A percentile compares a stretch with the other conserved stretches of the same genome.
Conservation (phyloP, 2,329 filamentous ascomycete genomes). For the Ophiocordyceps camponoti-floridani region DNA sequence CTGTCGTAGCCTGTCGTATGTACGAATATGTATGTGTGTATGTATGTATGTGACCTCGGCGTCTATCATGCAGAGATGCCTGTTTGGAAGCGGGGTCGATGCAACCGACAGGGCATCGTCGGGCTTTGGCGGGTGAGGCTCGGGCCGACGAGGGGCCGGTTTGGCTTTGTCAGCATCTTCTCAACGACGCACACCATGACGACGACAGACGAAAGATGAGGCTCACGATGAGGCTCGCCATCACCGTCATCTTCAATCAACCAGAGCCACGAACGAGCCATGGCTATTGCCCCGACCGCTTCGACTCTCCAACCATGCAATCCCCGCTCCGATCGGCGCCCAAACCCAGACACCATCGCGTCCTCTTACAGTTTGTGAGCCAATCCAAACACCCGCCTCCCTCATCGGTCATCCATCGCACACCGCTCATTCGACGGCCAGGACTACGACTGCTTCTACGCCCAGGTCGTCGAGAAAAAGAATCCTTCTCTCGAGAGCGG, state of each 20-base stretch:
- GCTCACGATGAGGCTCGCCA: not conserved
- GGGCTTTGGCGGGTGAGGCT: not conserved
- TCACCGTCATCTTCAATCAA: not conserved
- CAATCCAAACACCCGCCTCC: not conserved
- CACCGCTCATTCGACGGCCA: constrained; percentile 10
- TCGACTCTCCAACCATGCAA: constrained; percentile 2
- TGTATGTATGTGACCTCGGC: too few relatives aligned
- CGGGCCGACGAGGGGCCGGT: not conserved
- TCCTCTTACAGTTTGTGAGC: constrained; percentile 69
- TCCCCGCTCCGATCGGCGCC: constrained; percentile 9
- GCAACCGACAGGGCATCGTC: not conserved
- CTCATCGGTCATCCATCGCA: not conserved
- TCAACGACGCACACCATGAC: not conserved
- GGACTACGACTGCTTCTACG: constrained; percentile 90
- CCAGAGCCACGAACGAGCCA: not conserved
- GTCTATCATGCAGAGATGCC: constrained; percentile 10
- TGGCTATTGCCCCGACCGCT: not conserved
- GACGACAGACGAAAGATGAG: not conserved
- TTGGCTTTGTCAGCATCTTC: not conserved
- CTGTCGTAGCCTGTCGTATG: too few relatives aligned
- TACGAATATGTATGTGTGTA: too few relatives aligned
- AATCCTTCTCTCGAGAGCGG: constrained; percentile 53
- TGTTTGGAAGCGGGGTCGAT: not conserved
- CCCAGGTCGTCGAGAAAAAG: constrained; percentile 71
- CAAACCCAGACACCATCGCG: constrained; percentile 40